Base-by-base conservation (phyloP, 371 early-diverging fungal species). In the Saksenaea oblongispora region DNA sequence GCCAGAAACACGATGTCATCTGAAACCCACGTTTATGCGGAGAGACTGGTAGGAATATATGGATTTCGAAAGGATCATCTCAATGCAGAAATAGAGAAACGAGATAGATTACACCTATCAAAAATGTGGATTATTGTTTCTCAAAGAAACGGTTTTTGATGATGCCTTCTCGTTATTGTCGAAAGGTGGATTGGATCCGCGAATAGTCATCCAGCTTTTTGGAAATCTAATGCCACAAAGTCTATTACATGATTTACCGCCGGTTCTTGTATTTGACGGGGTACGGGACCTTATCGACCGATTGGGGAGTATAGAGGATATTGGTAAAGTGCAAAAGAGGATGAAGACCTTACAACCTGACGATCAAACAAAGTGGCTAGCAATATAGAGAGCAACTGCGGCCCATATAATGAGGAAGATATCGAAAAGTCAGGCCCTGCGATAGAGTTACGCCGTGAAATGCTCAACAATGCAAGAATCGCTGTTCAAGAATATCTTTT, bases 111-210 rank as follows among this genome's bases (percentile, higher is more conserved):
- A 82, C 47, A 82, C 88, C 9, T 87, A 88, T 59, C 87, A 88
- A 64, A 87, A 89, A 41, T 89, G 89, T 3, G 93, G 89, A 5
- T 55, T 92, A 4, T 63, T 89, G 14, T 81, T 83, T 37, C 72
- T 93, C 11, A 76, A 81, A 27, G 86, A 86, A 54, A 87, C 91
- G 0, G 58, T 87, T 0, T 91, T 92, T 70, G 89, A 91, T 24
- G 87, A 89, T 60, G 91, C 92, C 0, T 78, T 91, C 60, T 54
- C 63, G 0, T 69, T 85, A 10, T 70, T 94, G 22, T 72, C 84
- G 18, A 85, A 87, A 69, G 92, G 92, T 2, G 73, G 82, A 15
- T 61, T 89, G 14, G 89, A 91, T 69, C 93, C 93, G 9, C 70
- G 82, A 0, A 67, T 84, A 1, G 65, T 90, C 0, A 78, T 92